phyloP scores from a whole-genome alignment of 345 rosid genomes.

The Combretum micranthum region DNA sequence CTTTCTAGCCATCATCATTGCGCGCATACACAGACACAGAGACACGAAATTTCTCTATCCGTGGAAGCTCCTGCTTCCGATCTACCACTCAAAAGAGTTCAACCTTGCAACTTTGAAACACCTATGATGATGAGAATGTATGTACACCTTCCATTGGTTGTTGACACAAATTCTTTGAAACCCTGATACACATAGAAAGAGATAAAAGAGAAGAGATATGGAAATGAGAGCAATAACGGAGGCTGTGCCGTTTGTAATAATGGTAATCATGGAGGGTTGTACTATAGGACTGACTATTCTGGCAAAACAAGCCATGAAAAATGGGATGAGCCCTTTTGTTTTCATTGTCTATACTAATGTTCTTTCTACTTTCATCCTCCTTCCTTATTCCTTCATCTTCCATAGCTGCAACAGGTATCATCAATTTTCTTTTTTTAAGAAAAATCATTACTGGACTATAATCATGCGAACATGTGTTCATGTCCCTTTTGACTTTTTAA shows the following conservation, averaged over 20 bases:
- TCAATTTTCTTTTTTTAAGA: background rate
- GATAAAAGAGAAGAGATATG: slow-evolving; percentile 12
- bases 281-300: slow-evolving; percentile 57
- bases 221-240: slow-evolving; percentile 18
- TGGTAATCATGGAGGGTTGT: slow-evolving; percentile 72
- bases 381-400: slow-evolving; percentile 58
- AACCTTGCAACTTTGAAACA: too few species aligned
- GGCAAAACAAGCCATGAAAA: slow-evolving; percentile 51
- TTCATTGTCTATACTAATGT: slow-evolving; percentile 66
- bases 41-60: too few species aligned
- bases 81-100: too few species aligned
- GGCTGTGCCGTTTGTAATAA: slow-evolving; percentile 37
- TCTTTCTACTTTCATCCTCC: slow-evolving; percentile 43
- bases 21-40: too few species aligned
- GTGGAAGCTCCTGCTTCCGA: too few species aligned
- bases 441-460: background rate
- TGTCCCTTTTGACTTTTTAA: background rate
- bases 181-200: background rate
- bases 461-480: background rate
- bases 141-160: too few species aligned
- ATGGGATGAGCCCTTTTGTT: slow-evolving; percentile 78
- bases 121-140: too few species aligned
- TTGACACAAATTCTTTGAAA: too few species aligned
- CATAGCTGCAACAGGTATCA: slow-evolving; percentile 43
- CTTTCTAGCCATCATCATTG: too few species aligned